Base-by-base conservation (phyloP, 495 filamentous ascomycete species). In the Penicillium taxi region DNA sequence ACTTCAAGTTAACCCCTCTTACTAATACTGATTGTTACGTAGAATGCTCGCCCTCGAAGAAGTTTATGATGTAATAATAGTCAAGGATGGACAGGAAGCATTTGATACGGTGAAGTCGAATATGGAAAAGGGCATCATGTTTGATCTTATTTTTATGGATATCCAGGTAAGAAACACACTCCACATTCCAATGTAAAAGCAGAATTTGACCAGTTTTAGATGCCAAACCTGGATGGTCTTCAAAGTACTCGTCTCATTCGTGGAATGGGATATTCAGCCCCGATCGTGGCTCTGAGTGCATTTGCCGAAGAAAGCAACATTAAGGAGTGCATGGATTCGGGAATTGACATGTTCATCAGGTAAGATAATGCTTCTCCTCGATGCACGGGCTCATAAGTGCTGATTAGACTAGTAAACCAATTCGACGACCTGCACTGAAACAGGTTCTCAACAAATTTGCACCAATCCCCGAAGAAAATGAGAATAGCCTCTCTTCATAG, bases 71-170 rank as follows among this genome's bases (percentile, higher is more conserved):
- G 80, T 87, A 12, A 84, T 77, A 5, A 75, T 87, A 28, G 84
- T 85, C 22, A 82, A 85, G 50, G 84, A 96, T 56, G 89, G 89
- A 3, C 86, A 90, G 30, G 87, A 94, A 47, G 89, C 89, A 6
- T 81, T 83, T 35, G 86, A 94, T 29, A 70, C 80, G 6, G 89
- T 96, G 26, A 86, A 86, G 51, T 75, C 76, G 9, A 81, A 75
- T 42, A 88, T 94, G 82, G 77, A 81, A 22, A 70, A 74, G 19
- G 70, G 75, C 35, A 67, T 72, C 28, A 71, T 72, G 18, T 94
- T 88, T 53, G 79, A 90, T 45, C 63, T 94, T 9, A 91, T 94
- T 29, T 90, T 94, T 55, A 94, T 94, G 87, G 87, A 94, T 56
- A 84, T 94, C 29, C 70, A 59, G 45, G 55, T 58, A 45, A 16